Evolutionary conservation across 2,329 filamentous ascomycete species (phyloP).

Genomic region (Sporothrix pseudoabietina): DNA sequence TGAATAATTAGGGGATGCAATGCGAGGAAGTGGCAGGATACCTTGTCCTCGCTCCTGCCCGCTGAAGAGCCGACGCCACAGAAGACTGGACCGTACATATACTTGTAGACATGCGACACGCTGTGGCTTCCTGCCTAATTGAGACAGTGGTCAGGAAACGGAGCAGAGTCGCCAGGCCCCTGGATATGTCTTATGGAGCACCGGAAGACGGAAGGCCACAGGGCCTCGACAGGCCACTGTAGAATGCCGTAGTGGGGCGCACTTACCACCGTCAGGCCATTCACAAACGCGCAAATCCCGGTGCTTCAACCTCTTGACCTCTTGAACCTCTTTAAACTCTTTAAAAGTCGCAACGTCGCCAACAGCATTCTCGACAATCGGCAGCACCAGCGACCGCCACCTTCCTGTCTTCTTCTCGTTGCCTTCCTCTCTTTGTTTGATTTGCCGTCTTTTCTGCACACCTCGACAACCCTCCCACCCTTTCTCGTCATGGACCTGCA

Average conservation of each 20-base stretch:
- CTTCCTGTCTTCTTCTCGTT: background rate
- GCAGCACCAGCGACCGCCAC: background rate
- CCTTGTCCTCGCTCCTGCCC: background rate
- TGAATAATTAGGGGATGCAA: background rate
- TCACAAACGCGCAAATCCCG: slow-evolving; percentile 13
- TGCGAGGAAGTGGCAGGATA: too few species aligned
- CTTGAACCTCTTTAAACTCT: background rate
- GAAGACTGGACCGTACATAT: background rate
- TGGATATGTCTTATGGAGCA: background rate
- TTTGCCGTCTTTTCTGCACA: background rate
- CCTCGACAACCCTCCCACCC: background rate
- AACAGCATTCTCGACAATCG: background rate
- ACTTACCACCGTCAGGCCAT: slow-evolving; percentile 21
- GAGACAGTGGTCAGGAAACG: background rate
- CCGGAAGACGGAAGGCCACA: slow-evolving; percentile 13
- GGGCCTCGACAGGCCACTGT: slow-evolving; percentile 19
- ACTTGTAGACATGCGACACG: background rate
- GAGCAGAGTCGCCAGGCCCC: background rate
- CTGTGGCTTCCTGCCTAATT: slow-evolving; percentile 13
- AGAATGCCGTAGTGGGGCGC: slow-evolving; percentile 20
- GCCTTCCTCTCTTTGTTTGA: too few species aligned
- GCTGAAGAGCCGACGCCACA: background rate
- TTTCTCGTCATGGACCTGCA: slow-evolving; percentile 37
- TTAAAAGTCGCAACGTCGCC: slow-evolving; percentile 13
- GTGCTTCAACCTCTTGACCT: background rate